A percentile compares a stretch with the other conserved stretches of the same genome.
phyloP scores from a whole-genome alignment of 768 basidiomycete genomes.

The Suillus plorans region DNA sequence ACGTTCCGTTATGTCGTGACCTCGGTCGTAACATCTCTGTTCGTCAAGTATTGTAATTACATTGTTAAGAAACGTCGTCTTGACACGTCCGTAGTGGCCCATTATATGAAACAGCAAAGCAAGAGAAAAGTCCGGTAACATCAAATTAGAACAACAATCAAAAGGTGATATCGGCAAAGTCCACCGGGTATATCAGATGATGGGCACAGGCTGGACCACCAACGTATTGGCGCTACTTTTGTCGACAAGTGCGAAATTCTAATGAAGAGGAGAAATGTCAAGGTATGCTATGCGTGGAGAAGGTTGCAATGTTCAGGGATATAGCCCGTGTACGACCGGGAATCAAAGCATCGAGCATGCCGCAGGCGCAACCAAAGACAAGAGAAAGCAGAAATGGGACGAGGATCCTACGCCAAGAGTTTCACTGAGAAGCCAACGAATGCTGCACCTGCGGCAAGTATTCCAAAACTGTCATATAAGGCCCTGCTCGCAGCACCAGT shows the following conservation, averaged over 20 bases:
- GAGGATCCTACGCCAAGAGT: conserved; percentile 18
- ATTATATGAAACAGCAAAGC: neutral
- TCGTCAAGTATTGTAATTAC: neutral
- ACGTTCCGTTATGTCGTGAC: neutral
- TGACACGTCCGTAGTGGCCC: neutral
- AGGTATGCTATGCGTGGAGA: neutral
- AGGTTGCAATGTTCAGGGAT: neutral
- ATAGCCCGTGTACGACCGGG: neutral
- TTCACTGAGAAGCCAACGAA: conserved; percentile 16
- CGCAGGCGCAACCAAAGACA: no score
- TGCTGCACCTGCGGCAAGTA: conserved; percentile 15
- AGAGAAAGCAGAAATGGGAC: no score
- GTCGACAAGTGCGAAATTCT: neutral
- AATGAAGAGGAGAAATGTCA: neutral
- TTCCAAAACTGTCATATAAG: conserved; percentile 9
- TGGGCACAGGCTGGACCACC: neutral
- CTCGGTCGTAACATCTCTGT: neutral
- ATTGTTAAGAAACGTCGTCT: neutral
- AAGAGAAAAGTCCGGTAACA: neutral
- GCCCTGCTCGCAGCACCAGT: conserved; percentile 3
- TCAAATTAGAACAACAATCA: neutral
- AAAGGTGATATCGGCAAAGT: neutral
- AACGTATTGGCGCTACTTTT: neutral
- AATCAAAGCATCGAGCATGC: neutral
- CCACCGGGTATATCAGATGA: neutral